phyloP scores from a whole-genome alignment of 352 stramenopile species.

The Pythium aristosporum region DNA sequence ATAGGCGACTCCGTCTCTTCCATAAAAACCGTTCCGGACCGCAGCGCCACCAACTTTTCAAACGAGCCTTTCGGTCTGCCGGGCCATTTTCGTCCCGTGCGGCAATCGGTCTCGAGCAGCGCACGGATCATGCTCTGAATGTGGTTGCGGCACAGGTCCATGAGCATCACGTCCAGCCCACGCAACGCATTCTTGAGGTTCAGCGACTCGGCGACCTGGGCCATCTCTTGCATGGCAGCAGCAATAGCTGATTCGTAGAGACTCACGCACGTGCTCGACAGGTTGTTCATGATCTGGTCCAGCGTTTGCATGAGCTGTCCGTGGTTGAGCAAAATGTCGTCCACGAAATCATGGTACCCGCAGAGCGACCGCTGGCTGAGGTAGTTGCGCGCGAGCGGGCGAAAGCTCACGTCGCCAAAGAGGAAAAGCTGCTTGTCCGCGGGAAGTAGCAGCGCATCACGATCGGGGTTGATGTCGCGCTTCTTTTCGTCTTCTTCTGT shows the following conservation, averaged over 20 bases:
- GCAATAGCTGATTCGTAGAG: slow-evolving; percentile 53
- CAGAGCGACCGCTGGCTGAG: slow-evolving; percentile 37
- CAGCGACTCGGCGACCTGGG: slow-evolving; percentile 27
- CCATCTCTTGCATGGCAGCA: slow-evolving; percentile 35
- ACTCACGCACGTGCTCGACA: slow-evolving; percentile 40
- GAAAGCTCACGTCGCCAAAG: slow-evolving; percentile 33
- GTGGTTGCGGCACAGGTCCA: slow-evolving; percentile 58
- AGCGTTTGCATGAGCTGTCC: slow-evolving; percentile 34
- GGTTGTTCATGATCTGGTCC: slow-evolving; percentile 49
- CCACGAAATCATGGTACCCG: slow-evolving; percentile 57
- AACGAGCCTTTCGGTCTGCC: slow-evolving; percentile 23
- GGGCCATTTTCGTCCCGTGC: slow-evolving; percentile 35
- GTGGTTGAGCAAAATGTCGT: slow-evolving; percentile 54
- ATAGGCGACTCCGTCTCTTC: neutral
- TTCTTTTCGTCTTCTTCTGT: slow-evolving; percentile 49
- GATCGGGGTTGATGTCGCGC: slow-evolving; percentile 22
- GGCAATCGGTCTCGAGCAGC: slow-evolving; percentile 47
- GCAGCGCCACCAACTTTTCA: slow-evolving; percentile 31
- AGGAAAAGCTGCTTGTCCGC: slow-evolving; percentile 33
- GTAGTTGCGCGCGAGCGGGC: slow-evolving; percentile 39
- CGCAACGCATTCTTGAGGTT: slow-evolving; percentile 39
- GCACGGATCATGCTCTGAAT: slow-evolving; percentile 54
- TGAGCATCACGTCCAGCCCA: slow-evolving; percentile 43
- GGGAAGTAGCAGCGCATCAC: slow-evolving; percentile 36
- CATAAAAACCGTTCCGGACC: slow-evolving; percentile 10